Evolutionary conservation across 2,329 filamentous ascomycete species (phyloP), one percentile per base, ranked within the genome.

Genomic region (Cyphellophora europaea): DNA sequence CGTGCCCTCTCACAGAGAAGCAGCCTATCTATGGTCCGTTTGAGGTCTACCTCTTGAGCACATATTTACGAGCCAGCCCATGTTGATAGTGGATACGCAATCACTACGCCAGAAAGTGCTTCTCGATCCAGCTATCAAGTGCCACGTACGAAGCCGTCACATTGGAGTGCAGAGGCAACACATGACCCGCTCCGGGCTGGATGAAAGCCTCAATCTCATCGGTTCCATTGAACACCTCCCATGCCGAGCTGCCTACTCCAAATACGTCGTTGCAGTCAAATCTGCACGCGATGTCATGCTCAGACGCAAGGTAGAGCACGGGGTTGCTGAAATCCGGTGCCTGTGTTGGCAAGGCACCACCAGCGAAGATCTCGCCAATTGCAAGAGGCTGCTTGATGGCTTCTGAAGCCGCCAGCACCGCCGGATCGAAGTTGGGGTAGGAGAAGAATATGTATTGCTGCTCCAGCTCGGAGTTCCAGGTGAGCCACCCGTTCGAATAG

Each of bases 381-480:
- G 50, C 46, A 28, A 50, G 46, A 2, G 52, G 52, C 13, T 49
- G 45, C 32, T 53, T 53, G 16, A 35, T 43, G 15, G 43, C 32
- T 27, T 53, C 51, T 2, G 66, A 62, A 6, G 58, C 49, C 0
- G 63, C 47, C 19, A 77, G 58, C 10, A 81, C 54, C 3, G 50
- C 59, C 1, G 69, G 63, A 40, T 79, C 74, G 38, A 77, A 80
- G 40, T 63, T 59, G 3, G 61, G 63, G 1, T 72, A 69, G 3
- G 58, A 56, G 42, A 72, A 66, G 51, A 72, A 72, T 43, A 34
- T 42, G 23, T 31, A 39, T 19, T 45, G 45, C 14, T 65, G 65
- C 18, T 67, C 63, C 46, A 60, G 67, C 35, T 78, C 69, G 3
- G 72, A 61, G 16, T 62, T 65, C 2, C 63, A 61, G 6, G 59